These are phyloP conservation scores for Pestalotiopsis sp. DNA, from an alignment of 2,329 filamentous ascomycete species.

Conservation along the genomic window DNA sequence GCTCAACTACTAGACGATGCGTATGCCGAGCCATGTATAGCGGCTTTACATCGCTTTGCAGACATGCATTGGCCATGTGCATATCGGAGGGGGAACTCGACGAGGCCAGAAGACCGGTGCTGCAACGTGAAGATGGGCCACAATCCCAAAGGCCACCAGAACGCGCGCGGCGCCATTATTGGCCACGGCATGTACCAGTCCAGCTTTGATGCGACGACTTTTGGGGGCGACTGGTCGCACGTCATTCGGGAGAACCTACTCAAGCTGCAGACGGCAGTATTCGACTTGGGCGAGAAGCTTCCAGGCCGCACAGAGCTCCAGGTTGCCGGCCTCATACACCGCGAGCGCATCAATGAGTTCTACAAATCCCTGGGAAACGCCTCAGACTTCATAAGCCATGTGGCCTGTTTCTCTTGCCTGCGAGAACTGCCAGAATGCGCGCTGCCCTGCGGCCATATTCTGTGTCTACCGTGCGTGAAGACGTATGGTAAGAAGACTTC, in stretches of 20 bases:
- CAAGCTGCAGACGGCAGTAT: slow-evolving; percentile 27
- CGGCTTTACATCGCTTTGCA: slow-evolving; percentile 30
- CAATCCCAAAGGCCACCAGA: slow-evolving; percentile 34
- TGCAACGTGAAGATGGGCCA: slow-evolving; percentile 33
- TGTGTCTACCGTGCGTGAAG: slow-evolving; percentile 31
- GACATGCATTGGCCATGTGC: slow-evolving; percentile 30
- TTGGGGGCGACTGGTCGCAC: slow-evolving; percentile 28
- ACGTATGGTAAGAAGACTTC: slow-evolving; percentile 31
- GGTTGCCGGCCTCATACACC: slow-evolving; percentile 29
- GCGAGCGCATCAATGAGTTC: slow-evolving; percentile 31
- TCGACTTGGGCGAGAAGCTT: slow-evolving; percentile 28
- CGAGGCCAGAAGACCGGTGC: slow-evolving; percentile 28
- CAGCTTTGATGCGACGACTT: slow-evolving; percentile 23
- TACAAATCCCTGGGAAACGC: slow-evolving; percentile 29
- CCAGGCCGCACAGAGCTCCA: slow-evolving; percentile 29
- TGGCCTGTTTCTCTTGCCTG: slow-evolving; percentile 32
- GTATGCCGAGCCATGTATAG: slow-evolving; percentile 29
- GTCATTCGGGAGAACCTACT: slow-evolving; percentile 27
- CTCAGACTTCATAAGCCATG: slow-evolving; percentile 29
- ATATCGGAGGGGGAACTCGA: slow-evolving; percentile 23
- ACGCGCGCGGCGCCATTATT: slow-evolving; percentile 32
- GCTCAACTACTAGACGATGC: slow-evolving; percentile 32
- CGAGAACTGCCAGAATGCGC: slow-evolving; percentile 32
- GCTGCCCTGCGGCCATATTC: slow-evolving; percentile 31
- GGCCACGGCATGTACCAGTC: slow-evolving; percentile 33